Evolutionary conservation across 2,329 filamentous ascomycete species (phyloP).

Genomic region (Claviceps cyperi): DNA sequence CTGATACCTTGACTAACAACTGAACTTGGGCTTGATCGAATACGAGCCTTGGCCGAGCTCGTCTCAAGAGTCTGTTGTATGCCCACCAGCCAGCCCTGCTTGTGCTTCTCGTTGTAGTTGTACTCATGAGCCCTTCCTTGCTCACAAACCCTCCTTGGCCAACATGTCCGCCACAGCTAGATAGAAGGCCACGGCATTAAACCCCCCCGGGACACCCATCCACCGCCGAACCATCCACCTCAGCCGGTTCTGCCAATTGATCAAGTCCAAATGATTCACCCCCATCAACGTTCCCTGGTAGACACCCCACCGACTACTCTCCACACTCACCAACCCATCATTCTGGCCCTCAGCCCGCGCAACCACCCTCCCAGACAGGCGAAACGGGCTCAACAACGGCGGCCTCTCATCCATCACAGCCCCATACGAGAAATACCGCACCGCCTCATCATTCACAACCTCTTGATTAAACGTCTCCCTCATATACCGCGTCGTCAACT

Average conservation of each 20-base stretch:
- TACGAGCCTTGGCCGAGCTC: no score
- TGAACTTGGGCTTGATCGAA: not conserved
- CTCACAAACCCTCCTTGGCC: conserved; percentile 44
- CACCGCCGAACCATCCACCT: conserved; percentile 37
- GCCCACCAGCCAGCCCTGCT: not conserved
- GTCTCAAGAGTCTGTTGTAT: no score
- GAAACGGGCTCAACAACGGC: conserved; percentile 52
- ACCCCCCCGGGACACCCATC: conserved; percentile 40
- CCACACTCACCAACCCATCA: conserved; percentile 53
- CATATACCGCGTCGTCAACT: conserved; percentile 47
- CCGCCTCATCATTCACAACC: conserved; percentile 35
- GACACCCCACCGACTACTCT: conserved; percentile 45
- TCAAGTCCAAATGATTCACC: conserved; percentile 50
- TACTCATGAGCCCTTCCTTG: not conserved
- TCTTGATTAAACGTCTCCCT: conserved; percentile 41
- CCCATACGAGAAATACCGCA: conserved; percentile 50
- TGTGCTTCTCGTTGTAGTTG: not conserved
- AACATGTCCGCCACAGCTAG: conserved; percentile 55
- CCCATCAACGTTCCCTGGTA: conserved; percentile 49
- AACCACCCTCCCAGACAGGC: conserved; percentile 36
- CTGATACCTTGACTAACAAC: conserved; percentile 9
- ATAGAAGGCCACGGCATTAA: conserved; percentile 55
- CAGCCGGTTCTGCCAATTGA: conserved; percentile 52
- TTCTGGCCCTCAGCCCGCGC: conserved; percentile 41
- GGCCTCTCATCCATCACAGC: conserved; percentile 28